Percentiles rank a stretch among this genome's conserved stretches.
These are phyloP conservation scores for Sclerospora graminicola DNA, from an alignment of 352 stramenopile genomes.

Conservation along the genomic window DNA sequence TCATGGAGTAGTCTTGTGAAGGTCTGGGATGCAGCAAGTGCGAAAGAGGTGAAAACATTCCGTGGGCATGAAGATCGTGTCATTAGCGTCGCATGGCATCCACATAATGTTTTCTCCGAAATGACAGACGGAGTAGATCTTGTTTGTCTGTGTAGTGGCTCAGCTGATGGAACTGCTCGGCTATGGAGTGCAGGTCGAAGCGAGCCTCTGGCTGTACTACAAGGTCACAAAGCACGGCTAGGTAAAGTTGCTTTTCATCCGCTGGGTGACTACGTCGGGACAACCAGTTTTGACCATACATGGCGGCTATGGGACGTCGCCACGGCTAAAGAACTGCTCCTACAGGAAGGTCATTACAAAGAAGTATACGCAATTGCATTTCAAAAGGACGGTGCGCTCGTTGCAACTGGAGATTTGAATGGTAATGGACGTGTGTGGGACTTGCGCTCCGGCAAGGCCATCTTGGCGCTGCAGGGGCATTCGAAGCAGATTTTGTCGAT, in stretches of 20 bases:
- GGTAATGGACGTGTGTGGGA: constrained; percentile 94
- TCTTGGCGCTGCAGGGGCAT: constrained; percentile 87
- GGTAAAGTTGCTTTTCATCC: constrained; percentile 92
- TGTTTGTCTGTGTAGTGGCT: constrained; percentile 68
- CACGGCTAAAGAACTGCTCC: constrained; percentile 83
- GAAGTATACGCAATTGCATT: constrained; percentile 94
- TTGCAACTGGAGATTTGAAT: constrained; percentile 90
- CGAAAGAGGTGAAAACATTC: constrained; percentile 61
- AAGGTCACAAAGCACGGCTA: constrained; percentile 62
- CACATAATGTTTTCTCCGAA: constrained; percentile 33
- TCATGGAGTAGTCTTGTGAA: constrained; percentile 92
- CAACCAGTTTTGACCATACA: constrained; percentile 94
- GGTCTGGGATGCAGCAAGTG: constrained; percentile 85
- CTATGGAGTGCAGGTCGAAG: constrained; percentile 52
- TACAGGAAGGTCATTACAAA: constrained; percentile 95
- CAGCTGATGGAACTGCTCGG: constrained; percentile 63
- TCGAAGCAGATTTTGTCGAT: constrained; percentile 91
- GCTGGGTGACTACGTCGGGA: constrained; percentile 86
- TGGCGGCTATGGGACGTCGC: constrained; percentile 97
- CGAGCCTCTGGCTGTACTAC: constrained; percentile 50
- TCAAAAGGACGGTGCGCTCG: constrained; percentile 91
- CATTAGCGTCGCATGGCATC: constrained; percentile 81
- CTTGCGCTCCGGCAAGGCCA: constrained; percentile 90
- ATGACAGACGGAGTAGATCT: constrained; percentile 47
- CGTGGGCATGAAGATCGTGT: constrained; percentile 83